Base-by-base conservation (phyloP, 371 early-diverging fungal genomes). In the Rhizopus arrhizus region DNA sequence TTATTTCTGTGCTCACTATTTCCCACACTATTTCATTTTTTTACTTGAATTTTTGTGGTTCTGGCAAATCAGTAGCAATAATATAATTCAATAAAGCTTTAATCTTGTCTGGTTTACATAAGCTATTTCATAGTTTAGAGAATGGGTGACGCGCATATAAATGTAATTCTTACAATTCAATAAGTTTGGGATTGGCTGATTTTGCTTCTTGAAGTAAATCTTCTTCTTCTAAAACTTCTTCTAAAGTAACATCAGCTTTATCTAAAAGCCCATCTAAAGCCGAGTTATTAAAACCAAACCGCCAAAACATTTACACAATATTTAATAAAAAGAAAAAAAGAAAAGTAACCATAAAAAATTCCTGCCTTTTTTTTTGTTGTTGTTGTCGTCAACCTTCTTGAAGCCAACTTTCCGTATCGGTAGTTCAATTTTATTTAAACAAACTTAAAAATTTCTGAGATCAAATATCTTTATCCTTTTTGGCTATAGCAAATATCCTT, bases 141-240 rank as follows among this genome's bases (percentile, higher is more conserved):
- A 5, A 40, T 45, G 35, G 11, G 38, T 36, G 33, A 36, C 42
- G 22, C 3, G 10, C 22, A 16, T 42, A 60, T 46, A 73, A 5
- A 33, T 34, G 15, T 31, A 4, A 22, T 22, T 22, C 29, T 22
- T 16, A 32, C 92, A 86, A 91, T 59, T 90, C 88, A 56, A 92
- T 78, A 45, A 91, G 85, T 66, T 89, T 87, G 50, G 84, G 73
- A 69, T 89, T 91, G 52, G 86, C 84, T n/a, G 85, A 72, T 68
- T 91, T 92, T 80, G 87, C 87, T 72, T 91, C 91, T 74, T 92
- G 93, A 53, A 92, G 76, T 59, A 92, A 72, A 70, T 91, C 92
- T 59, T 91, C 91, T 65, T 91, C 90, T 60, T 89, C 89, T 46
- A 92, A 74, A 51, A 91, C 72, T 61, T 90, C 91, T 47, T 89